Evolutionary conservation across 2,329 filamentous ascomycete species (phyloP), one percentile per base, ranked within the genome.

Genomic region (Berkeleyomyces basicola): DNA sequence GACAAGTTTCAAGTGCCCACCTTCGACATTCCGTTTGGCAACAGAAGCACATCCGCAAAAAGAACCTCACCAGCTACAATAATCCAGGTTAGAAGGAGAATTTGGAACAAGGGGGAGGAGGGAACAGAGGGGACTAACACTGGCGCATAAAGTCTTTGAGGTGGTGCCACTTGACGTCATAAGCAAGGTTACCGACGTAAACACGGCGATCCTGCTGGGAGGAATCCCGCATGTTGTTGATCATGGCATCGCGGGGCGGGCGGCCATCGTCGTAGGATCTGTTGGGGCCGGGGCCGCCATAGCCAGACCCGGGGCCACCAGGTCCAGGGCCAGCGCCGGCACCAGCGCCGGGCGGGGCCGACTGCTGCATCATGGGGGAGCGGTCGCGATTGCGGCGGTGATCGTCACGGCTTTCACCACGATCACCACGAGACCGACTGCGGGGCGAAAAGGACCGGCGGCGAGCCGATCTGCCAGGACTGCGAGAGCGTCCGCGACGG

Each of bases 11-110:
- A 87, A 82, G 86, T 85, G 90, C 89, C 90, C 91, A 97, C 92
- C 92, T 99, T 99, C 89, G 92, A 97, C 93, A 99, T 99, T 91
- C 93, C 93, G 83, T 99, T 99, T 73, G 93, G 93, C 86, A 99
- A 90, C 77, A 96, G 82, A 78, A 99, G 86, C 74, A 99, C 93
- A 83, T 99, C 93, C 80, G 93, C 93, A 80, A 96, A 99, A 79
- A 97, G 85, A 76, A 99, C 93, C 77, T 97, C 92, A 83, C 93
- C 93, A 80, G 93, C 93, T 97, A 77, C 64, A 72, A 70, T 62
- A 7, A 47, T n/a, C n/a, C 37, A 36, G 59, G 4, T 46, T 23
- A 59, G 58, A n/a, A 7, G 5, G 5, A 2, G 7, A 10, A 37
- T 37, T 6, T 7, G n/a, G 16, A 11, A 43, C 6, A 42, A 43